Evolutionary conservation across 257 asterid species (phyloP).

Genomic region (Paraleonurus japonicus): DNA sequence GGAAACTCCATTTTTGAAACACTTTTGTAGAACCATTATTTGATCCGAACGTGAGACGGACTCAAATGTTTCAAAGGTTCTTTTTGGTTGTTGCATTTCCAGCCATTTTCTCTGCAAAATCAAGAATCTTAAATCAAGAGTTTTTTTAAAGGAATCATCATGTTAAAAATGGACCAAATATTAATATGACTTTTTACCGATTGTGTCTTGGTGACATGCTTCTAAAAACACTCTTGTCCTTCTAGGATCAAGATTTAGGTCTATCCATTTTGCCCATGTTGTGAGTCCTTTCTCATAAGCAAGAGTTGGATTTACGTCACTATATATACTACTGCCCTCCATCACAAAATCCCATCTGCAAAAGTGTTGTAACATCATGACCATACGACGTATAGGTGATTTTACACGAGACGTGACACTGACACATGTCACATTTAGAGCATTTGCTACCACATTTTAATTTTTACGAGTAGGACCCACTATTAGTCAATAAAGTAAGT

Average conservation of each 20-base stretch:
- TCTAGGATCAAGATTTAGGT: conserved; percentile 74
- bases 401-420: neutral
- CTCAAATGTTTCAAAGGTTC: conserved; percentile 51
- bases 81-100: conserved; percentile 65
- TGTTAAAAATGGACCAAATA: neutral
- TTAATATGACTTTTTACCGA: conserved; percentile 37
- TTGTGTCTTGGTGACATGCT: conserved; percentile 89
- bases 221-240: conserved; percentile 64
- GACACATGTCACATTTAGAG: neutral
- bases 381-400: neutral
- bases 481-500: too few species aligned
- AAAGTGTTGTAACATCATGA: neutral
- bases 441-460: neutral
- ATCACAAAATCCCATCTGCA: conserved; percentile 81
- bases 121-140: neutral
- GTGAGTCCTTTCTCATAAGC: conserved; percentile 78
- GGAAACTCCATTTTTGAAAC: conserved; percentile 59
- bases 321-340: conserved; percentile 67
- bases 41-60: conserved; percentile 50
- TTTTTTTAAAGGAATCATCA: neutral
- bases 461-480: neutral
- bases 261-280: conserved; percentile 89
- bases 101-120: conserved; percentile 55
- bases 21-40: conserved; percentile 50
- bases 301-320: conserved; percentile 55